Conservation (phyloP, 768 basidiomycete genomes). For the Lentinus tigrinus region DNA sequence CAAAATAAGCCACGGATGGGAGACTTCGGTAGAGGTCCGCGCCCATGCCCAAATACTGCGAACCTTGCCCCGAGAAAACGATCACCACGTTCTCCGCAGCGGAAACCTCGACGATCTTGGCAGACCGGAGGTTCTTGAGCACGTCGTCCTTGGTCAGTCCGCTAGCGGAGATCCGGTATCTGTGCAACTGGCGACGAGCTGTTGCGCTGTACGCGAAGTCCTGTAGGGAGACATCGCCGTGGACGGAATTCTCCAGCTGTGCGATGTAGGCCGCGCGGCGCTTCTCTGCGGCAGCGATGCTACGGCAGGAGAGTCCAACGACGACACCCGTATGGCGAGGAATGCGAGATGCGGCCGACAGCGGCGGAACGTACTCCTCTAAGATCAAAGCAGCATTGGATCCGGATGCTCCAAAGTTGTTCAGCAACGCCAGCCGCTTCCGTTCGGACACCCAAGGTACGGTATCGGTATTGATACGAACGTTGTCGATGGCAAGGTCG, state of each 20-base stretch:
- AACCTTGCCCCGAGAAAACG: slow-evolving; percentile 75
- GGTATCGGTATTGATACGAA: slow-evolving; percentile 43
- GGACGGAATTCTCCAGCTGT: slow-evolving; percentile 41
- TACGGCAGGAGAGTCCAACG: slow-evolving; percentile 66
- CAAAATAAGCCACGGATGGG: slow-evolving; percentile 44
- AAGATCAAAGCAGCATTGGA: slow-evolving; percentile 64
- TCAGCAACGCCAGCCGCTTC: slow-evolving; percentile 57
- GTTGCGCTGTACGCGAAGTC: slow-evolving; percentile 69
- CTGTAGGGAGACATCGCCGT: slow-evolving; percentile 30
- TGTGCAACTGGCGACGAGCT: slow-evolving; percentile 58
- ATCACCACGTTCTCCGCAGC: slow-evolving; percentile 46
- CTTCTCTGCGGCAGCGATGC: slow-evolving; percentile 41
- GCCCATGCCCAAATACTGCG: slow-evolving; percentile 69
- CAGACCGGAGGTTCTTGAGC: slow-evolving; percentile 38
- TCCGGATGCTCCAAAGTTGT: slow-evolving; percentile 76
- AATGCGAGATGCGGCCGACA: background rate
- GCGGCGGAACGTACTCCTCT: slow-evolving; percentile 41
- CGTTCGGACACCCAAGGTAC: slow-evolving; percentile 43
- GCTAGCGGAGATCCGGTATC: slow-evolving; percentile 50
- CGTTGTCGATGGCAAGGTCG: slow-evolving; percentile 46
- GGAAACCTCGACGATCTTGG: slow-evolving; percentile 33
- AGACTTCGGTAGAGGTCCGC: slow-evolving; percentile 49
- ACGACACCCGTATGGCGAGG: slow-evolving; percentile 31
- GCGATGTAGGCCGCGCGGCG: slow-evolving; percentile 47
- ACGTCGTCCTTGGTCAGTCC: slow-evolving; percentile 47